Conservation (phyloP, 805 yeast genomes). For the Candida yuanshanica region DNA sequence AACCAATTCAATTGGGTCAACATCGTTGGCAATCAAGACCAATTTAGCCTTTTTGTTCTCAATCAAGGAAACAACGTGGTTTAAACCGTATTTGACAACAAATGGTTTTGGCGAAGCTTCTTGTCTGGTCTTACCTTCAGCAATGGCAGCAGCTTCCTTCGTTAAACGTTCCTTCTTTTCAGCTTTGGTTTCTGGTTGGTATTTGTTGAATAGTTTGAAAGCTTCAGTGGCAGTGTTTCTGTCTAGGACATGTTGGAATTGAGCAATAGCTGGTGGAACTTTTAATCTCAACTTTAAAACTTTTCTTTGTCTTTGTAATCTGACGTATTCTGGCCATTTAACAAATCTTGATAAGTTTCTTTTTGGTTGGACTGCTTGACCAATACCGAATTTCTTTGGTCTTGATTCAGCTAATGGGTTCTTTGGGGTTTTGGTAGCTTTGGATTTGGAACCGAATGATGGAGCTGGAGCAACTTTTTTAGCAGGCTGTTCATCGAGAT, state of each 20-base stretch:
- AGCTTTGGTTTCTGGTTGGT: slow-evolving; percentile 95
- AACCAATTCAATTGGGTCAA: slow-evolving; percentile 98
- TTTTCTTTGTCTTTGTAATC: slow-evolving; percentile 99
- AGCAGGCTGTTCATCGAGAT: slow-evolving; percentile 6
- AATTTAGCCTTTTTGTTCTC: slow-evolving; percentile 99
- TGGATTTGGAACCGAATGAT: slow-evolving; percentile 60
- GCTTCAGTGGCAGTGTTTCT: slow-evolving; percentile 98
- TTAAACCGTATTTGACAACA: slow-evolving; percentile 96
- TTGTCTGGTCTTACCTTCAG: slow-evolving; percentile 95
- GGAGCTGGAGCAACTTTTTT: slow-evolving; percentile 98
- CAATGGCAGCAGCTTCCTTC: slow-evolving; percentile 98
- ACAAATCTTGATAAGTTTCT: slow-evolving; percentile 95
- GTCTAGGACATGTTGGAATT: slow-evolving; percentile 93
- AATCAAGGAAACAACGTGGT: slow-evolving; percentile 95
- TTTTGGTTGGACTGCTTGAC: slow-evolving; percentile 93
- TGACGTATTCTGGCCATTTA: slow-evolving; percentile 98
- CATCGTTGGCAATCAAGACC: slow-evolving; percentile 97
- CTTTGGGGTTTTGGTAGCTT: slow-evolving; percentile 53
- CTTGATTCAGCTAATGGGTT: slow-evolving; percentile 88
- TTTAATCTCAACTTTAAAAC: slow-evolving; percentile 90
- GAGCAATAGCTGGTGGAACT: slow-evolving; percentile 98
- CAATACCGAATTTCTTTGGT: slow-evolving; percentile 94
- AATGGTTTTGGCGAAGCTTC: slow-evolving; percentile 96
- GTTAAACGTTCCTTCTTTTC: slow-evolving; percentile 99
- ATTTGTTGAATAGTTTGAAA: slow-evolving; percentile 96